These are phyloP conservation scores for Tuber magnatum DNA, from an alignment of 495 filamentous ascomycete species.

Conservation along the genomic window DNA sequence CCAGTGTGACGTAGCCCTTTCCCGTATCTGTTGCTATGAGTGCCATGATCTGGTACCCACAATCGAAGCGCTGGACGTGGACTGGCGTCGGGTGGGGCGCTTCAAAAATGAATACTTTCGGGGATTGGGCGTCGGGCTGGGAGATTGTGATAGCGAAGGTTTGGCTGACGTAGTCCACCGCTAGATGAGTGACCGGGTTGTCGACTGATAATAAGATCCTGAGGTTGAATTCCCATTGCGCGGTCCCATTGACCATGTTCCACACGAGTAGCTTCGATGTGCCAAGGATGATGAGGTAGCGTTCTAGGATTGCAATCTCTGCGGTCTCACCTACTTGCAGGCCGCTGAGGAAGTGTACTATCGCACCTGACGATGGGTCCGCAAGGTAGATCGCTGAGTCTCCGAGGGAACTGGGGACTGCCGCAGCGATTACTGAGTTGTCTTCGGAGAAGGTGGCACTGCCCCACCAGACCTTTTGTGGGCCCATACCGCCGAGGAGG, in stretches of 20 bases:
- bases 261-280: constrained; percentile 59
- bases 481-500: constrained; percentile 14
- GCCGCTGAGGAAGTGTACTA: constrained; percentile 51
- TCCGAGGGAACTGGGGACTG: constrained; percentile 42
- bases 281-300: constrained; percentile 54
- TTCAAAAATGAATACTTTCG: constrained; percentile 54
- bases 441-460: constrained; percentile 72
- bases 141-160: constrained; percentile 52
- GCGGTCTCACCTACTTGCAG: constrained; percentile 51
- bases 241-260: constrained; percentile 56
- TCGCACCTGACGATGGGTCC: constrained; percentile 51
- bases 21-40: constrained; percentile 41
- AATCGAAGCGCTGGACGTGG: constrained; percentile 45
- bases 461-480: constrained; percentile 41
- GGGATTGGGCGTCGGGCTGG: constrained; percentile 34
- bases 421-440: constrained; percentile 70
- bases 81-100: constrained; percentile 47
- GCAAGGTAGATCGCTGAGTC: constrained; percentile 54
- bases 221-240: constrained; percentile 49
- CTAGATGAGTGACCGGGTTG: constrained; percentile 49
- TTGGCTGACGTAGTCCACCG: constrained; percentile 51
- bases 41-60: constrained; percentile 48
- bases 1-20: constrained; percentile 34
- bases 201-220: constrained; percentile 39
- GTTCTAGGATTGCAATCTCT: constrained; percentile 54